phyloP scores from a whole-genome alignment of 2,329 filamentous ascomycete species.

The Fusarium euwallaceae region DNA sequence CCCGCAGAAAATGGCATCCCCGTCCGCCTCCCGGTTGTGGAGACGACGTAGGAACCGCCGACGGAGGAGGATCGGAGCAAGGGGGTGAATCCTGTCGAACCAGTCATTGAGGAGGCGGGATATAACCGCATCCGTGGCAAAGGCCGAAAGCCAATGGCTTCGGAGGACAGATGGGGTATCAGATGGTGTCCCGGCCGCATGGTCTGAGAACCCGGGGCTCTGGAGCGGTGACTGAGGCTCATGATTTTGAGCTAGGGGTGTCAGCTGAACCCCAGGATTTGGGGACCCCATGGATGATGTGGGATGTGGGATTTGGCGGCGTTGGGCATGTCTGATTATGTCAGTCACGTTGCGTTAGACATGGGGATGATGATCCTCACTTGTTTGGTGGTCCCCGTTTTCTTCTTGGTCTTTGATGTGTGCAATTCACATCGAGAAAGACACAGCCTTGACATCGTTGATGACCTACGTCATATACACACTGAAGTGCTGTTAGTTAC shows the following conservation, averaged over 20 bases:
- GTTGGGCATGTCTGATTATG: slow-evolving; percentile 24
- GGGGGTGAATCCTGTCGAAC: slow-evolving; percentile 53
- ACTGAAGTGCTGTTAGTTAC: slow-evolving; percentile 22
- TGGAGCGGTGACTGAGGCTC: slow-evolving; percentile 8
- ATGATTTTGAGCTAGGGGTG: slow-evolving; percentile 2
- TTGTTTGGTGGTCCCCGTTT: slow-evolving; percentile 44
- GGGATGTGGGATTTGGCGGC: neutral
- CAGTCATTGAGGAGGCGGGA: slow-evolving; percentile 48
- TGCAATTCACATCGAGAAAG: slow-evolving; percentile 37
- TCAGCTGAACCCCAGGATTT: neutral
- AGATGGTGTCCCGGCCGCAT: neutral
- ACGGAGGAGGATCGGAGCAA: slow-evolving; percentile 52
- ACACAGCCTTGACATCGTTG: slow-evolving; percentile 35
- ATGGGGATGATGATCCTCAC: neutral
- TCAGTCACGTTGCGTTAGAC: neutral
- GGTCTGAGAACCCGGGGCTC: slow-evolving; percentile 10
- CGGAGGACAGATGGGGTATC: neutral
- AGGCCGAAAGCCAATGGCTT: slow-evolving; percentile 32
- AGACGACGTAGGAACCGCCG: slow-evolving; percentile 49
- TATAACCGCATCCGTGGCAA: slow-evolving; percentile 31
- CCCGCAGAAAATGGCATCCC: slow-evolving; percentile 48
- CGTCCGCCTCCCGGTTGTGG: slow-evolving; percentile 40
- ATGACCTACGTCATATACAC: slow-evolving; percentile 23
- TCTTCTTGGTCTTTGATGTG: slow-evolving; percentile 35
- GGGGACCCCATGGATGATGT: neutral